Conservation (phyloP, 2,329 filamentous ascomycete species). For the Ambrosiella cleistominuta region DNA sequence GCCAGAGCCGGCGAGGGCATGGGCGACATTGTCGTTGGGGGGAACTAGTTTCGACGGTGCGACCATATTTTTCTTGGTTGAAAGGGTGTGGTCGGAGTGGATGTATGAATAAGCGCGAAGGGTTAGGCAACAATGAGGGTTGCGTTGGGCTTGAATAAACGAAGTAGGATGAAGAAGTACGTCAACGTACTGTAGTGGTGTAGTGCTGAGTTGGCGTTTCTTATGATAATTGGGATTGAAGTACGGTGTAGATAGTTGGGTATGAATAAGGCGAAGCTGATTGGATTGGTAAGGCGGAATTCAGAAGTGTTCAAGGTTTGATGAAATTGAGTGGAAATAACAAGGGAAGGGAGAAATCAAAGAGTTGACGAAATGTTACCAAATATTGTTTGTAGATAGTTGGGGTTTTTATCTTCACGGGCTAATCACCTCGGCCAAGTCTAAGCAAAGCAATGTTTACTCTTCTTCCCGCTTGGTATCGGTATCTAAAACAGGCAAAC, state of each 20-base stretch:
- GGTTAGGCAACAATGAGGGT: not conserved
- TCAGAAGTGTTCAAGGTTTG: not conserved
- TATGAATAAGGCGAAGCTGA: not conserved
- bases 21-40: constrained; percentile 91
- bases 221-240: not conserved
- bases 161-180: not conserved
- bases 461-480: no score
- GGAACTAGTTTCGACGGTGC: constrained; percentile 44
- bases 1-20: constrained; percentile 81
- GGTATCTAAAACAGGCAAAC: no score
- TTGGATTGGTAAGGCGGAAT: not conserved
- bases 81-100: no score
- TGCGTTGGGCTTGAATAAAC: not conserved
- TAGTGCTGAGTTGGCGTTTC: not conserved
- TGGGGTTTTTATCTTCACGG: not conserved
- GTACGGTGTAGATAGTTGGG: not conserved
- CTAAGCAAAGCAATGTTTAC: no score
- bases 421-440: no score
- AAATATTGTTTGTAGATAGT: not conserved
- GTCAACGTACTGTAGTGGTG: not conserved
- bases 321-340: not conserved
- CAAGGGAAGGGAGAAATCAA: not conserved
- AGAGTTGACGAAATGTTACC: not conserved
- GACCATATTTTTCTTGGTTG: constrained; percentile 17
- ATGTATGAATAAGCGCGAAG: no score